These are phyloP conservation scores for Aureobasidium sp. DNA, from an alignment of 2,329 filamentous ascomycete genomes.

Conservation along the genomic window DNA sequence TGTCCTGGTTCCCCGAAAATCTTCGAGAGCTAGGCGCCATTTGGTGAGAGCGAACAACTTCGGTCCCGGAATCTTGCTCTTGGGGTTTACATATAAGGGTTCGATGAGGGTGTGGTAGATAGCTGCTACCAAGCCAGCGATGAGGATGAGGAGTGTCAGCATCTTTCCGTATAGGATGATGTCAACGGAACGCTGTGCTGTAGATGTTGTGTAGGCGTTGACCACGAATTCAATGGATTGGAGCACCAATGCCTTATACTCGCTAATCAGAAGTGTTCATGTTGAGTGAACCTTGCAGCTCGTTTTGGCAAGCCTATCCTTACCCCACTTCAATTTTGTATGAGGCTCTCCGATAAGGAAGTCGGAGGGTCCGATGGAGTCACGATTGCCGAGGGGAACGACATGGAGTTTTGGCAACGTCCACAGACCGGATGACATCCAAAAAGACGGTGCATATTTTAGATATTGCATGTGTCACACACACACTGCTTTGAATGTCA, in stretches of 20 bases:
- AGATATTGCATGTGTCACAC: too few species aligned
- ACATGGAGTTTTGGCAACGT: too few species aligned
- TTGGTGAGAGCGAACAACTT: slow-evolving; percentile 37
- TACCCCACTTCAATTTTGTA: neutral
- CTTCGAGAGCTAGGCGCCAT: slow-evolving; percentile 42
- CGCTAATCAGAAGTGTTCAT: too few species aligned
- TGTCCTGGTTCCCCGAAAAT: slow-evolving; percentile 39
- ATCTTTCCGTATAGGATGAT: neutral
- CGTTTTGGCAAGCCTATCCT: neutral
- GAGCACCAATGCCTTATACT: too few species aligned
- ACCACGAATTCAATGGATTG: neutral
- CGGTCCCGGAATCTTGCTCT: slow-evolving; percentile 32
- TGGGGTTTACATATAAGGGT: slow-evolving; percentile 19
- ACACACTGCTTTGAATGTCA: too few species aligned
- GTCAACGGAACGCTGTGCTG: neutral
- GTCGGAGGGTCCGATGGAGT: neutral
- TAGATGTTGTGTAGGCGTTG: neutral
- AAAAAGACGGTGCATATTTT: too few species aligned
- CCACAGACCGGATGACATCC: too few species aligned
- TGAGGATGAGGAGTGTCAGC: neutral
- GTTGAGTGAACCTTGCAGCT: too few species aligned
- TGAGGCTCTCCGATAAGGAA: neutral
- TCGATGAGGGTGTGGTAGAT: slow-evolving; percentile 1
- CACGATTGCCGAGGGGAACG: too few species aligned
- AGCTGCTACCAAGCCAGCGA: neutral